Conservation (phyloP, 1,139 yeast species). For the Pichia norvegensis region DNA sequence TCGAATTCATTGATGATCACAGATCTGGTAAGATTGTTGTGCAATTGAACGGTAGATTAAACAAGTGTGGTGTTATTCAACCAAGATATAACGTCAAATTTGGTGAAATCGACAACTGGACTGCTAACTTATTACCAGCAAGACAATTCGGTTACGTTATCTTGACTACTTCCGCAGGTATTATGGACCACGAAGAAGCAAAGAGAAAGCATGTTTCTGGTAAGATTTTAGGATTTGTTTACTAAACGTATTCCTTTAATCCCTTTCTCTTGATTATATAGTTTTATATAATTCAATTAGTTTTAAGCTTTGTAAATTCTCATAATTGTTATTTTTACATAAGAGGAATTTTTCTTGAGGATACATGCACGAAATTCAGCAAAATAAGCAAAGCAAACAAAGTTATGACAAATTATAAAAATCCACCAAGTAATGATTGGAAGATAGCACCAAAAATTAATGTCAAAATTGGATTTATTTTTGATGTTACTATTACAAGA, state of each 20-base stretch:
- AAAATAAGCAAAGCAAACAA: neutral
- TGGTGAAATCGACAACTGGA: constrained; percentile 94
- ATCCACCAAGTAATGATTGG: constrained; percentile 7
- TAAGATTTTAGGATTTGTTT: constrained; percentile 93
- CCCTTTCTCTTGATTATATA: neutral
- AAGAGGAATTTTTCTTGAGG: neutral
- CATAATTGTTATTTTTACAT: neutral
- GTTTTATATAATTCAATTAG: neutral
- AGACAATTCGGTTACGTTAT: constrained; percentile 98
- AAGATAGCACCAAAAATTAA: constrained; percentile 8
- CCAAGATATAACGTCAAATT: constrained; percentile 97
- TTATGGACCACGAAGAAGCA: constrained; percentile 99
- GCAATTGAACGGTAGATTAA: constrained; percentile 94
- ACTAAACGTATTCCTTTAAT: constrained; percentile 37
- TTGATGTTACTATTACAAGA: constrained; percentile 5
- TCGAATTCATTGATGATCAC: constrained; percentile 98
- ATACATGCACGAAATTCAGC: neutral
- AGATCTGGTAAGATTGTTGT: constrained; percentile 97
- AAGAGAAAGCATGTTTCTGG: constrained; percentile 99
- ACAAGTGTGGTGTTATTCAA: constrained; percentile 97
- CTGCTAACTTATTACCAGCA: constrained; percentile 94
- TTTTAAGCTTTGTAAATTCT: constrained; percentile 3
- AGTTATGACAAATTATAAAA: constrained; percentile 1
- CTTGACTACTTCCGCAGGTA: constrained; percentile 98
- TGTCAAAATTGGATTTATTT: constrained; percentile 7